Base-by-base conservation (phyloP, 192 early-diverging fungal genomes). In the Thoreauomyces humboldtii region DNA sequence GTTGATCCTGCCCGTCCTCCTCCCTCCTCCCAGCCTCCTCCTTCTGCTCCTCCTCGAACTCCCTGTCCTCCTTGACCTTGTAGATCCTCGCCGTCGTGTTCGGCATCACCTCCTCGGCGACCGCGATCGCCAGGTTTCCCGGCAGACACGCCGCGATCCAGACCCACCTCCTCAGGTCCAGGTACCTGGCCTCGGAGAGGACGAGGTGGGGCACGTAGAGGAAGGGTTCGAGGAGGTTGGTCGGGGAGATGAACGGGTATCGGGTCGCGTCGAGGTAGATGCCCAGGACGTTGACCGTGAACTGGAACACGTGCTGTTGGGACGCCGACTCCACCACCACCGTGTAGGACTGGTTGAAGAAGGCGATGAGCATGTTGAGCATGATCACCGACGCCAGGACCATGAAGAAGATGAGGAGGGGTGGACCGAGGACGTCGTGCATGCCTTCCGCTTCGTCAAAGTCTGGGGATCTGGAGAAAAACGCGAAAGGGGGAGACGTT, bases 191-290 rank as follows among this genome's bases (percentile, higher is more conserved):
- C 53, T 44, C 54, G 31, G 60, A 62, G 47, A 57, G 48, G 50
- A 17, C 41, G 32, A 35, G 63, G 32, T 6, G 51, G 14, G 7
- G 35, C 27, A 50, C 3, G 63, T 38, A 36, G 36, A 44, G 43
- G 65, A 65, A 38, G 21, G 33, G 19, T 42, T 69, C 63, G 36
- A 46, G 27, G 24, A 55, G 52, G 63, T 59, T 47, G 45, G 35
- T 60, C 37, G 52, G 69, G 24, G 59, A 61, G 63, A 31, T 44
- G 43, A 59, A 65, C 19, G 67, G 75, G 65, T 34, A 66, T 21
- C 42, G 61, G 58, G 59, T 64, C 60, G 12, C 70, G 69, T 36
- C 73, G 63, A 59, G 66, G 72, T 48, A 73, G 73, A 46, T 71
- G 48, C 12, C 73, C 45, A 42, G 73, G 34, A 48, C 70, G 15